Base-by-base conservation (phyloP, 2,329 filamentous ascomycete species). In the Colletotrichum godetiae region DNA sequence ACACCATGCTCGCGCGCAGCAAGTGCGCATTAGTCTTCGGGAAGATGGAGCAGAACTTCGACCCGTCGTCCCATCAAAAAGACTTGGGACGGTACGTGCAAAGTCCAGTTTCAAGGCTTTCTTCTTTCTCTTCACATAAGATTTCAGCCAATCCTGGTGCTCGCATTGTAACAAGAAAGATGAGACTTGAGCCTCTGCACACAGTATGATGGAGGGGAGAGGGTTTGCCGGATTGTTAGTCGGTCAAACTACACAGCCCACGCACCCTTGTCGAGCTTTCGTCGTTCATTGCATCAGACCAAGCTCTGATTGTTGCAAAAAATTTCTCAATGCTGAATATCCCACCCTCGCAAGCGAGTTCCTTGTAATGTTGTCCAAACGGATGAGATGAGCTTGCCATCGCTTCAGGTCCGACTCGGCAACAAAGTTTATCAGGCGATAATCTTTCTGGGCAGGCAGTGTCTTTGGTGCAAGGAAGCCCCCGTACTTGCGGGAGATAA, bases 381-480 rank as follows among this genome's bases (percentile, higher is more conserved):
- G 22, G 57, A 73, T 57, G 35, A 66, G 67, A 73, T 71, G 61
- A 71, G 71, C 29, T 56, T 71, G 60, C 33, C 67, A 66, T 57
- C 8, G 71, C 71, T 52, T 66, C 56, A 71, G 33, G 46, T 33
- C 31, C 55, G 66, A 60, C 27, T 69, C 19, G 46, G 46, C 33
- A 37, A 49, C 35, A 33, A 46, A 71, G 56, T 49, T 57, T 58
- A 62, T 71, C 31, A 65, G 61, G 27, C 31, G 61, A 56, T 69
- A 35, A 55, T 22, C 46, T 70, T 13, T 60, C 13, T 61, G 27
- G 46, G 49, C 56, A 61, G 35, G 60, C 55, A 61, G 10, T 37
- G 31, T 64, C 53, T 56, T 49, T 37, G 67, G 33, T 19, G 60
- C 60, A 66, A 61, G 59, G 67, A 61, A 52, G 19, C 33, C 56